phyloP scores from a whole-genome alignment of 306 rosid species.

The Benincasa hispida region DNA sequence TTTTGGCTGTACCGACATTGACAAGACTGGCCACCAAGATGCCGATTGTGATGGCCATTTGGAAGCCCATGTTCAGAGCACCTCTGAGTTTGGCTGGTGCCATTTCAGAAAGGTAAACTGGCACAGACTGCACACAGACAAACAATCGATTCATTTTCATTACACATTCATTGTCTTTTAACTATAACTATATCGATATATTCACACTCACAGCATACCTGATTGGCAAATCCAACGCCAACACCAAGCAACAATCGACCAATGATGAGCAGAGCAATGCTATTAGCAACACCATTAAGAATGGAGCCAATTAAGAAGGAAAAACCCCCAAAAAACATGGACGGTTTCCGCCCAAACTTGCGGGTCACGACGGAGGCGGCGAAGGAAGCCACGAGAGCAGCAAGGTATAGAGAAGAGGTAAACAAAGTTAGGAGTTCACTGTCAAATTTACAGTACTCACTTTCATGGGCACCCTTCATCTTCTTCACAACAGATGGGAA shows the following conservation, averaged over 20 bases:
- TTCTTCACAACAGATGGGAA: slow-evolving; percentile 30
- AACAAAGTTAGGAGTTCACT: slow-evolving; percentile 46
- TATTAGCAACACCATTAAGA: slow-evolving; percentile 32
- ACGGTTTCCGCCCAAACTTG: slow-evolving; percentile 26
- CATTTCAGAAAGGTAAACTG: slow-evolving; percentile 35
- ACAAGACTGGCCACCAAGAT: slow-evolving; percentile 10
- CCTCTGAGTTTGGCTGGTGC: slow-evolving; percentile 37
- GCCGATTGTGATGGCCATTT: slow-evolving; percentile 19
- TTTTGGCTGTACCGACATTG: background rate
- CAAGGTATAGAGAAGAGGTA: slow-evolving; percentile 51
- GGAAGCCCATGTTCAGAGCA: slow-evolving; percentile 42
- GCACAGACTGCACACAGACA: slow-evolving; percentile 25
- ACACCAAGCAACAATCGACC: slow-evolving; percentile 49
- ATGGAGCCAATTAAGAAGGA: slow-evolving; percentile 36
- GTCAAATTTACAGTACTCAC: slow-evolving; percentile 50
- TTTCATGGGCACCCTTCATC: slow-evolving; percentile 26
- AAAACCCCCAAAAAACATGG: slow-evolving; percentile 36
- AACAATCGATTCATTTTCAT: no score
- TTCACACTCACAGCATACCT: no score
- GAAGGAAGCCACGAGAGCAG: slow-evolving; percentile 45
- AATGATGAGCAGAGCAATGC: slow-evolving; percentile 23
- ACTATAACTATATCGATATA: no score
- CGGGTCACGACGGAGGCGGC: slow-evolving; percentile 35
- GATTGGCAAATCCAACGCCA: slow-evolving; percentile 52
- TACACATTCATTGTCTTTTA: no score